Evolutionary conservation across 345 rosid species (phyloP).

Genomic region (Leavenworthia alabamica): DNA sequence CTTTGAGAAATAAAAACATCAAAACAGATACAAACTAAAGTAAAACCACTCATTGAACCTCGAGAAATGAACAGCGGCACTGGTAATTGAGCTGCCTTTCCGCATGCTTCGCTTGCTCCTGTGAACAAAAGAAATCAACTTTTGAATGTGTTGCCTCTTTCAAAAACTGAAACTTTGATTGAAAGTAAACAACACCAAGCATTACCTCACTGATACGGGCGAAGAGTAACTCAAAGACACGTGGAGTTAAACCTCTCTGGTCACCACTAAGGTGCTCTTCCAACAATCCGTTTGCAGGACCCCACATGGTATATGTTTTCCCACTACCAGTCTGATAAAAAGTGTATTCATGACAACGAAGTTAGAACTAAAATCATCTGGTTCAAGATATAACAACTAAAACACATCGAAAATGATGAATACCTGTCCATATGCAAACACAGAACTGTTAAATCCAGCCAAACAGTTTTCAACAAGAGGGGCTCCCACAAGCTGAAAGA

Average conservation of each 20-base stretch:
- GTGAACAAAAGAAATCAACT: slow-evolving; percentile 16
- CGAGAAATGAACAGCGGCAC: slow-evolving; percentile 94
- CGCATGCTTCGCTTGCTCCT: slow-evolving; percentile 86
- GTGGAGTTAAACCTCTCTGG: slow-evolving; percentile 89
- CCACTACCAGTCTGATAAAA: slow-evolving; percentile 85
- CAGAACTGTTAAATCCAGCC: slow-evolving; percentile 96
- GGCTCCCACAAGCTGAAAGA: slow-evolving; percentile 77
- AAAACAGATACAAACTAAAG: not conserved
- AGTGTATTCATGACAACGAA: slow-evolving; percentile 1
- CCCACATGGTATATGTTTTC: slow-evolving; percentile 98
- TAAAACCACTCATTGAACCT: slow-evolving; percentile 43
- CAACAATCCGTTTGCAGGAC: slow-evolving; percentile 74
- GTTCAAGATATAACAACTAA: not conserved
- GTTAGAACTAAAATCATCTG: not conserved
- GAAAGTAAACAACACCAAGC: slow-evolving; percentile 12
- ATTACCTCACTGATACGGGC: slow-evolving; percentile 81
- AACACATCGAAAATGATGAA: not conserved
- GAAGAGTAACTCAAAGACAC: slow-evolving; percentile 75
- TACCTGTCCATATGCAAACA: slow-evolving; percentile 99
- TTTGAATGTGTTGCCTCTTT: not conserved
- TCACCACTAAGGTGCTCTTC: slow-evolving; percentile 57
- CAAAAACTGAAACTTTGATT: not conserved
- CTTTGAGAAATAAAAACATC: not conserved
- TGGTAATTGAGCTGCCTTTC: slow-evolving; percentile 87
- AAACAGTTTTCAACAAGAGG: slow-evolving; percentile 95